Conservation (phyloP, 129 eudicot genomes). For the Deinandra increscens region DNA sequence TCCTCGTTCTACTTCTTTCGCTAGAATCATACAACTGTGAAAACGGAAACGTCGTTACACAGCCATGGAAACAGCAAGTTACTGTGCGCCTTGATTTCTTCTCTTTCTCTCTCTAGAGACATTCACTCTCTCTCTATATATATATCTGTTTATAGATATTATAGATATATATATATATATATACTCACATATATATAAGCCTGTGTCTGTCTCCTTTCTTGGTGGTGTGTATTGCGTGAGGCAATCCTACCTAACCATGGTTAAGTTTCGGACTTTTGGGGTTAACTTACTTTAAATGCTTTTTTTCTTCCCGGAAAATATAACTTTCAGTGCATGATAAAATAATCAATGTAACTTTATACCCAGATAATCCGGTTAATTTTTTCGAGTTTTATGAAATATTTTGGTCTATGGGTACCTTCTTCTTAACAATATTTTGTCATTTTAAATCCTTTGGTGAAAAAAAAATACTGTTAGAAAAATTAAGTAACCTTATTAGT, state of each 20-base stretch:
- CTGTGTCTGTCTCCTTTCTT: conserved; percentile 38
- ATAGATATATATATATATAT: no score
- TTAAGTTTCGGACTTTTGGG: conserved; percentile 27
- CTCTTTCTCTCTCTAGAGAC: conserved; percentile 34
- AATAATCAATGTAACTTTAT: not conserved
- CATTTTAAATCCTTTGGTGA: no score
- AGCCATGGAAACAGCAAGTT: no score
- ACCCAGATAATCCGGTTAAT: not conserved
- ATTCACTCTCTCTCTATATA: conserved; percentile 32
- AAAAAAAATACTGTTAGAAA: no score
- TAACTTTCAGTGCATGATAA: conserved; percentile 9
- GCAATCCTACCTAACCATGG: conserved; percentile 53
- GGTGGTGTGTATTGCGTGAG: conserved; percentile 52
- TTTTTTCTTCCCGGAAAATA: conserved; percentile 20
- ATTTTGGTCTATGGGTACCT: no score
- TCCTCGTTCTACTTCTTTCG: conserved; percentile 21
- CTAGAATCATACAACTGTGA: conserved; percentile 30
- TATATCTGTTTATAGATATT: not conserved
- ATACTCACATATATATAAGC: not conserved
- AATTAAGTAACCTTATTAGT: no score
- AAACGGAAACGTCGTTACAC: conserved; percentile 10
- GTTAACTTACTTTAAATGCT: conserved; percentile 4
- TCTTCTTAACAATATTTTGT: no score
- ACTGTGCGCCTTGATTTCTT: conserved; percentile 36
- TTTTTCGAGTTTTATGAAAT: no score